Evolutionary conservation across 2,329 filamentous ascomycete species (phyloP).

Genomic region (Westerdykella sp.): DNA sequence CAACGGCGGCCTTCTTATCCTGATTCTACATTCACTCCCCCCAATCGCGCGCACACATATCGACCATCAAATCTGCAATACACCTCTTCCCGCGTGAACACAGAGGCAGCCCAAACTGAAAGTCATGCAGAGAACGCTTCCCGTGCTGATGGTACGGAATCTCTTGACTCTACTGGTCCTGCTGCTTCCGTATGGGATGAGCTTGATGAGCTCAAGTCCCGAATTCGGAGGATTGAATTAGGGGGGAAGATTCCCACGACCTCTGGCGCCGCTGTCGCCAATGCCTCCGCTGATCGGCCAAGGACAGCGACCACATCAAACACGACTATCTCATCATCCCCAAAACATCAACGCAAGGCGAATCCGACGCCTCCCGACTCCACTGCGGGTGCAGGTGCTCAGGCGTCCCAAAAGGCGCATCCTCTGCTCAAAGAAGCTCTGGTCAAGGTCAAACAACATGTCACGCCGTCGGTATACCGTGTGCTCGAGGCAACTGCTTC

Average conservation of each 20-base stretch:
- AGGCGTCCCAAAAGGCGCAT: slow-evolving; percentile 55
- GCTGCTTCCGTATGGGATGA: slow-evolving; percentile 97
- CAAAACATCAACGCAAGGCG: slow-evolving; percentile 60
- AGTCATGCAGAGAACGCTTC: slow-evolving; percentile 23
- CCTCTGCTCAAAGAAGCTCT: slow-evolving; percentile 76
- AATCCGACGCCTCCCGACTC: slow-evolving; percentile 39
- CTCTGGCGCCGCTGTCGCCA: slow-evolving; percentile 63
- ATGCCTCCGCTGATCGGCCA: slow-evolving; percentile 71
- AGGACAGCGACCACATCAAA: slow-evolving; percentile 85
- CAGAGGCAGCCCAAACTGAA: slow-evolving; percentile 22
- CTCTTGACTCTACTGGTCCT: slow-evolving; percentile 78
- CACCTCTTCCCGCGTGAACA: slow-evolving; percentile 26
- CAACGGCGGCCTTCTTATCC: slow-evolving; percentile 27
- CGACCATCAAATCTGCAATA: slow-evolving; percentile 35
- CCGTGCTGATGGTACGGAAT: slow-evolving; percentile 56
- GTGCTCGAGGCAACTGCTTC: slow-evolving; percentile 73
- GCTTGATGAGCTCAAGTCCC: slow-evolving; percentile 87
- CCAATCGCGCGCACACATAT: slow-evolving; percentile 26
- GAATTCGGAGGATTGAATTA: slow-evolving; percentile 82
- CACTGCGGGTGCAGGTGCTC: slow-evolving; percentile 41
- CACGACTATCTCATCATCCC: slow-evolving; percentile 85
- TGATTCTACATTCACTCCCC: slow-evolving; percentile 28
- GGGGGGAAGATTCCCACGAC: slow-evolving; percentile 81
- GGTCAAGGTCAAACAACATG: slow-evolving; percentile 64
- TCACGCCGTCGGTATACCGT: slow-evolving; percentile 66